phyloP scores from a whole-genome alignment of 331 rosid genomes.

The Stylosanthes scabra region DNA sequence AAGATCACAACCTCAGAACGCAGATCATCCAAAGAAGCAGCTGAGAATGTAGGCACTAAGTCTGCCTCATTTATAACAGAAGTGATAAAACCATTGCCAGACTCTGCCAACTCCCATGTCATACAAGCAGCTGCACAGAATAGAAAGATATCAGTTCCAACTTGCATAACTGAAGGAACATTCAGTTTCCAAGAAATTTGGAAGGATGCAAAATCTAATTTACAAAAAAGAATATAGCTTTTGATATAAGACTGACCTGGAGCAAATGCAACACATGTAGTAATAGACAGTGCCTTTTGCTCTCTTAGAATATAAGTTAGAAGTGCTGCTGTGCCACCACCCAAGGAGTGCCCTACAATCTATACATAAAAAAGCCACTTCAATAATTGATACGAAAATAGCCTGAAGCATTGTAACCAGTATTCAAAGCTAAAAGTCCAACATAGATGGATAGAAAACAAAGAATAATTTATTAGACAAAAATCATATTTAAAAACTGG shows the following conservation, averaged over 20 bases:
- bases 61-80: constrained; percentile 95
- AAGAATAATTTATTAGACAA: constrained; percentile 1
- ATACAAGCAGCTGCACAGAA: constrained; percentile 88
- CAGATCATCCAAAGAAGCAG: constrained; percentile 94
- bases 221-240: constrained; percentile 4
- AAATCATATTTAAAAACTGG: constrained; percentile 28
- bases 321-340: constrained; percentile 98
- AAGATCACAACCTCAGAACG: constrained; percentile 77
- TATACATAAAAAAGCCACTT: constrained; percentile 33
- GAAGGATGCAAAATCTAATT: constrained; percentile 21
- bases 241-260: constrained; percentile 57
- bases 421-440: constrained; percentile 22
- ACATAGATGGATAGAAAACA: constrained; percentile 21
- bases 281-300: constrained; percentile 76
- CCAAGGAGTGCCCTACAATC: constrained; percentile 98
- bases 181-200: constrained; percentile 13
- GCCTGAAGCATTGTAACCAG: constrained; percentile 21
- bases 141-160: constrained; percentile 40
- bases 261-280: constrained; percentile 92
- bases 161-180: background rate
- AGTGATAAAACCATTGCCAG: constrained; percentile 74
- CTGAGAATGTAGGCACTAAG: constrained; percentile 95
- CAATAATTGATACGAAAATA: constrained; percentile 6
- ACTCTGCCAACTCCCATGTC: constrained; percentile 99
- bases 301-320: constrained; percentile 90